Conservation (phyloP, 495 filamentous ascomycete species). For the Extremus antarcticus region DNA sequence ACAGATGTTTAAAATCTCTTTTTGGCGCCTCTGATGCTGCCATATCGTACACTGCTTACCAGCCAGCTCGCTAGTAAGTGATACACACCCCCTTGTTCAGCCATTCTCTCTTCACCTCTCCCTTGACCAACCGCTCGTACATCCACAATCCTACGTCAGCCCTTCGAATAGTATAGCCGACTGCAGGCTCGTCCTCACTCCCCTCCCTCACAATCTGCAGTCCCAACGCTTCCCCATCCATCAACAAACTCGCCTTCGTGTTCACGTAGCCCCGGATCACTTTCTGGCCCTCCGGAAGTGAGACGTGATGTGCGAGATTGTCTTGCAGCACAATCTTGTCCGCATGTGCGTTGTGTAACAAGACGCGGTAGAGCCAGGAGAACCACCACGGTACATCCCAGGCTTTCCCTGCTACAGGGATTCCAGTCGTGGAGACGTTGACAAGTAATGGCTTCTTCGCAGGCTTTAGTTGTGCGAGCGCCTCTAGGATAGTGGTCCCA, state of each 20-base stretch:
- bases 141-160: constrained; percentile 29
- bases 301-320: constrained; percentile 28
- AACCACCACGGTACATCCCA: constrained; percentile 44
- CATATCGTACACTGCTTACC: too few species aligned
- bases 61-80: too few species aligned
- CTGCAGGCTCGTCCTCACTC: constrained; percentile 18
- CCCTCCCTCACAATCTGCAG: constrained; percentile 20
- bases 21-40: too few species aligned
- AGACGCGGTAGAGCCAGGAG: constrained; percentile 39
- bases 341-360: constrained; percentile 40
- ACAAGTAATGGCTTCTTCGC: constrained; percentile 36
- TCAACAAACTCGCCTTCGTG: constrained; percentile 15
- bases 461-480: constrained; percentile 25
- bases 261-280: constrained; percentile 3
- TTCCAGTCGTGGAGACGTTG: constrained; percentile 44
- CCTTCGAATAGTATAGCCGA: constrained; percentile 25
- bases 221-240: constrained; percentile 19
- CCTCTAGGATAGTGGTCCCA: constrained; percentile 36
- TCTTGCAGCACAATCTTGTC: constrained; percentile 55
- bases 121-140: constrained; percentile 20
- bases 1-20: too few species aligned
- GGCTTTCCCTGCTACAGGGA: constrained; percentile 29
- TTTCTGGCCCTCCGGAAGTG: constrained; percentile 31
- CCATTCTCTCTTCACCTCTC: constrained; percentile 4
- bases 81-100: constrained; percentile 6